Evolutionary conservation across 192 early-diverging fungal species (phyloP).

Genomic region (Backusella parvicylindrica): DNA sequence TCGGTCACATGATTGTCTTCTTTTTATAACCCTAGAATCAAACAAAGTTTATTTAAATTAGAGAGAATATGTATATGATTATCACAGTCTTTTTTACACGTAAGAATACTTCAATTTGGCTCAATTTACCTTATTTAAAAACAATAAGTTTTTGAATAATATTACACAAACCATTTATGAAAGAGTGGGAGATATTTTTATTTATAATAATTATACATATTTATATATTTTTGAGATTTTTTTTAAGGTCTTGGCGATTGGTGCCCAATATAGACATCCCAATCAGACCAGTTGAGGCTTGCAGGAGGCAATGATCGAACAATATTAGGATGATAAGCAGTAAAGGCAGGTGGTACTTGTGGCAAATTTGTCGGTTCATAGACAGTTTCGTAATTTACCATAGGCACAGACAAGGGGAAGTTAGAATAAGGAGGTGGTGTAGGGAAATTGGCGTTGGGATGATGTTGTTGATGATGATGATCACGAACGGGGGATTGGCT

Average conservation of each 20-base stretch:
- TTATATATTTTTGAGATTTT: background rate
- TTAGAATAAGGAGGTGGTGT: background rate
- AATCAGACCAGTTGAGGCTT: constrained; percentile 27
- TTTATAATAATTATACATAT: background rate
- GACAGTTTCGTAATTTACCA: background rate
- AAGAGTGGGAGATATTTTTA: background rate
- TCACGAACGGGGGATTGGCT: background rate
- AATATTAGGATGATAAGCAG: background rate
- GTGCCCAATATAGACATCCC: constrained; percentile 25
- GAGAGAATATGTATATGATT: background rate
- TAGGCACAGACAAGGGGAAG: background rate
- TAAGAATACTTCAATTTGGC: too few relatives aligned
- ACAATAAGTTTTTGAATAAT: too few relatives aligned
- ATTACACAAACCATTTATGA: too few relatives aligned
- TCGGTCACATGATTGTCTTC: background rate
- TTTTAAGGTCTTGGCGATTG: background rate
- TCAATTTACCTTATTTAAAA: background rate
- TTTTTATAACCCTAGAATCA: too few relatives aligned
- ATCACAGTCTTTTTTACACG: background rate
- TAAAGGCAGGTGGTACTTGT: background rate
- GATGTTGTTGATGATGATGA: background rate
- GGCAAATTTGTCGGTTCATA: background rate
- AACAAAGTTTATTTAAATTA: too few relatives aligned
- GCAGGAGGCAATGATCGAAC: constrained; percentile 10
- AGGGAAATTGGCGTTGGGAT: background rate